Percentiles rank a stretch among this genome's conserved stretches.
Evolutionary conservation across 768 basidiomycete species (phyloP).

Genomic region (Holtermannia corniformis): DNA sequence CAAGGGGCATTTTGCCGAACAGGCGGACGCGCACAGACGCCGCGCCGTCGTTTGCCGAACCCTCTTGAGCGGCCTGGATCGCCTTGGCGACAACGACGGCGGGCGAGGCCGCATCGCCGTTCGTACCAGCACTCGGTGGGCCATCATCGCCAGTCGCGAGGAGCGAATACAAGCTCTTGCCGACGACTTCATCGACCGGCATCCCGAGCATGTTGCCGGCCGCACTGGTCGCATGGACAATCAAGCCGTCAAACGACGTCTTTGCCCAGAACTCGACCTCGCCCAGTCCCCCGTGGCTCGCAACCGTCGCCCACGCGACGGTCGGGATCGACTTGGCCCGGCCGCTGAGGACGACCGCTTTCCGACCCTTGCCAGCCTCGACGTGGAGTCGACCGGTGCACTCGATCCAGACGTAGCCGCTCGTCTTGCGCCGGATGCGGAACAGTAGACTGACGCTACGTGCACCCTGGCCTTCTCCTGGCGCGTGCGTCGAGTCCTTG

Average conservation of each 20-base stretch:
- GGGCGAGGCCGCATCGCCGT: conserved; percentile 15
- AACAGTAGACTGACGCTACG: conserved; percentile 70
- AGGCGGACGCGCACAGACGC: not conserved
- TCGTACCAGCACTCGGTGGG: conserved; percentile 14
- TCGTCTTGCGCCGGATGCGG: conserved; percentile 61
- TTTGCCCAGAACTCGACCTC: conserved; percentile 45
- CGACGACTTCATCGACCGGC: conserved; percentile 39
- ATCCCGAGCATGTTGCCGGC: conserved; percentile 37
- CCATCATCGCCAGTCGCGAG: conserved; percentile 31
- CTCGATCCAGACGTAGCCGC: conserved; percentile 77
- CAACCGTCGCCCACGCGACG: conserved; percentile 55
- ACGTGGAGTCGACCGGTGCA: conserved; percentile 77
- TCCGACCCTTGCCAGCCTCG: conserved; percentile 87
- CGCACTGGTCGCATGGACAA: conserved; percentile 41
- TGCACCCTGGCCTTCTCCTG: conserved; percentile 25
- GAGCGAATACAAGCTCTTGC: conserved; percentile 37
- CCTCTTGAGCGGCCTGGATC: conserved; percentile 22
- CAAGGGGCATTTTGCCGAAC: not conserved
- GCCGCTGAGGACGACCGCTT: conserved; percentile 85
- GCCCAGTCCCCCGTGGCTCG: conserved; percentile 48
- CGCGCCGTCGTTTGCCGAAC: conserved; percentile 10
- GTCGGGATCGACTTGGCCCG: conserved; percentile 59
- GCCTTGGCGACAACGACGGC: conserved; percentile 26
- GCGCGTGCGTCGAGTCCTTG: conserved; percentile 48
- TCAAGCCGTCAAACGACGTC: conserved; percentile 42